Conservation (phyloP, 371 early-diverging fungal species). For the Saksenaea vasiformis region DNA sequence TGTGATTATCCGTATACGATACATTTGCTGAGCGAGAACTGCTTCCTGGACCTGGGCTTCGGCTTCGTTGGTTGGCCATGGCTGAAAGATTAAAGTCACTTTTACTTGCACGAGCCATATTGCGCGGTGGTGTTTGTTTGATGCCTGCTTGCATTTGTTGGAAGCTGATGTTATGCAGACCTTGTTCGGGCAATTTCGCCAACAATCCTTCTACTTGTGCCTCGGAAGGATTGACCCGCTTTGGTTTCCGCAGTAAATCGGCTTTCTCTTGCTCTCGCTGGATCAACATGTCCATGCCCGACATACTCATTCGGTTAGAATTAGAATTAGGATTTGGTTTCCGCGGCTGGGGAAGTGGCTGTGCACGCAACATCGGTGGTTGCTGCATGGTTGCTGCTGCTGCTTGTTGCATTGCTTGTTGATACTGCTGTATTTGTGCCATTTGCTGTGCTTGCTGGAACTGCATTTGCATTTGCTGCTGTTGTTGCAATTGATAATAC, state of each 20-base stretch:
- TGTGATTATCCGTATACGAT: not conserved
- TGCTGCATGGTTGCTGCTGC: constrained; percentile 22
- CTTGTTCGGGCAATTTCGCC: constrained; percentile 31
- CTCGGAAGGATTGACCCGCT: constrained; percentile 38
- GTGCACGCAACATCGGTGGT: constrained; percentile 16
- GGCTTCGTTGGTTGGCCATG: constrained; percentile 11
- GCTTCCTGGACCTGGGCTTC: constrained; percentile 11
- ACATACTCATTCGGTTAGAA: constrained; percentile 39
- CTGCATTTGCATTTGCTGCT: constrained; percentile 29
- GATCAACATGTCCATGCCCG: constrained; percentile 49
- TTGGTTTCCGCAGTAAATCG: constrained; percentile 24
- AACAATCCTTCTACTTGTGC: constrained; percentile 37
- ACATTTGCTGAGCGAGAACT: not conserved
- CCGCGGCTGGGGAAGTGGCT: constrained; percentile 8
- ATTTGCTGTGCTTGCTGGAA: constrained; percentile 26
- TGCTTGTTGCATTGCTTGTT: constrained; percentile 28
- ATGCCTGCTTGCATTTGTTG: constrained; percentile 28
- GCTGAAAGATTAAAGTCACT: constrained; percentile 12
- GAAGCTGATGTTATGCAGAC: constrained; percentile 39
- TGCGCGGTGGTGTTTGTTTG: constrained; percentile 16
- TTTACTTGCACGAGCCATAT: constrained; percentile 26
- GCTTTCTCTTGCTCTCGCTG: constrained; percentile 47
- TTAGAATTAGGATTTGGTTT: not conserved
- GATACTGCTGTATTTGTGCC: constrained; percentile 30
- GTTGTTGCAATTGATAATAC: constrained; percentile 28